These are phyloP conservation scores for Blastobotrys persicus DNA, from an alignment of 1,139 yeast species.

Conservation along the genomic window DNA sequence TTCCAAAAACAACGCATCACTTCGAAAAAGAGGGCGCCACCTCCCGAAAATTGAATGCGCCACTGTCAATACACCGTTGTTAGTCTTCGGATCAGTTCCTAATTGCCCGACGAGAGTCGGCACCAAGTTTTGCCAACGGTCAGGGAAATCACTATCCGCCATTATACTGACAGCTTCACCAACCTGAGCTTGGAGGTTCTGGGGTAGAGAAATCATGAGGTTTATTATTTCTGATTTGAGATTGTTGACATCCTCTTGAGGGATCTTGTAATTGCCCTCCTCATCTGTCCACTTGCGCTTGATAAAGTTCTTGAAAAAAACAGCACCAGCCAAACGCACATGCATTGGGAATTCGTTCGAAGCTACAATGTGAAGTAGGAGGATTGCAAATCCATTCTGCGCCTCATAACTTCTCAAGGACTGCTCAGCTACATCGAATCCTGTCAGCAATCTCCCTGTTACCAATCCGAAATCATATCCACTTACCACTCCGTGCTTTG, in stretches of 20 bases:
- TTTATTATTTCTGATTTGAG: slow-evolving; percentile 76
- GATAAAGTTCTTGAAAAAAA: slow-evolving; percentile 85
- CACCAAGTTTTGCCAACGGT: slow-evolving; percentile 76
- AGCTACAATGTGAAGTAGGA: slow-evolving; percentile 75
- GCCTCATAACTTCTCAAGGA: slow-evolving; percentile 57
- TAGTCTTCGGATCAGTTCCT: slow-evolving; percentile 63
- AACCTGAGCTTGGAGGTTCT: slow-evolving; percentile 74
- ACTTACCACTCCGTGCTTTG: slow-evolving; percentile 25
- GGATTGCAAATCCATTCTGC: slow-evolving; percentile 70
- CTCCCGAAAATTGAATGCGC: slow-evolving; percentile 94
- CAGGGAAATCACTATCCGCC: slow-evolving; percentile 96
- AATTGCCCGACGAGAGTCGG: slow-evolving; percentile 69
- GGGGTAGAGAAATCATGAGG: slow-evolving; percentile 79
- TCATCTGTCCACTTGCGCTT: slow-evolving; percentile 88
- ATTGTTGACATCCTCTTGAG: slow-evolving; percentile 58
- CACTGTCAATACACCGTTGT: slow-evolving; percentile 83
- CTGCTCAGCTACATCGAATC: slow-evolving; percentile 35
- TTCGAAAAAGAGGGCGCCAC: slow-evolving; percentile 93
- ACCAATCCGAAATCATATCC: neutral
- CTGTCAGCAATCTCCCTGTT: neutral
- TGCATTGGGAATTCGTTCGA: slow-evolving; percentile 52
- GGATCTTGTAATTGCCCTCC: slow-evolving; percentile 71
- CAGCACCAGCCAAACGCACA: slow-evolving; percentile 81
- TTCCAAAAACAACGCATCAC: slow-evolving; percentile 85
- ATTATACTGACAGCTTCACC: slow-evolving; percentile 92